Percentiles rank a stretch among this genome's conserved stretches.
Conservation (phyloP, 2,329 filamentous ascomycete species). For the Talaromyces rugulosus region DNA sequence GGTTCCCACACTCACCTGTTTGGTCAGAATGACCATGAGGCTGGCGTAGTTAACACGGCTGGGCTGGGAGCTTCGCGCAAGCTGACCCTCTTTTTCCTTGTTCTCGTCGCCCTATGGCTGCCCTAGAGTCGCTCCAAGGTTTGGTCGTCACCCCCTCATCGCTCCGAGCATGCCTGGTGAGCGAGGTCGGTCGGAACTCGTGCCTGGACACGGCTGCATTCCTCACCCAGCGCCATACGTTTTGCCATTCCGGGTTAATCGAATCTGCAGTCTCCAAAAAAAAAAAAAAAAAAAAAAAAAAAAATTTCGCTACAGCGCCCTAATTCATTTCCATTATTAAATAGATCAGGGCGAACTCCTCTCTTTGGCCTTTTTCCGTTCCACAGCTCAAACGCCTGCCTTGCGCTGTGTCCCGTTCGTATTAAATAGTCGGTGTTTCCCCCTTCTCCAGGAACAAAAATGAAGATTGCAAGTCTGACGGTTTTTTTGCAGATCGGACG, state of each 20-base stretch:
- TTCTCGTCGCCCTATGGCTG: not conserved
- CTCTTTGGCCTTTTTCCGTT: not conserved
- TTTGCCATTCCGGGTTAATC: not conserved
- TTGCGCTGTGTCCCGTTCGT: not conserved
- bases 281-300: not conserved
- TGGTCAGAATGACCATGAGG: not conserved
- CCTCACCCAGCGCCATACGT: not conserved
- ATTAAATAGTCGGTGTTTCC: not conserved
- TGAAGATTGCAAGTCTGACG: not conserved
- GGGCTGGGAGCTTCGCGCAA: not conserved
- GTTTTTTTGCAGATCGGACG: not conserved
- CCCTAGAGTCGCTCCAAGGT: not conserved
- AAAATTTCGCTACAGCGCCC: not conserved
- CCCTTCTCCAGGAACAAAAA: not conserved
- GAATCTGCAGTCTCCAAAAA: not conserved
- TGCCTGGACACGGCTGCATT: not conserved
- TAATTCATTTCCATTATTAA: not conserved
- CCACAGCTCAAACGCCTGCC: not conserved
- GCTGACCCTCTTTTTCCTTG: conserved; percentile 1
- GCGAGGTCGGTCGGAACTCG: not conserved
- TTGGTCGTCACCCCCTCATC: not conserved
- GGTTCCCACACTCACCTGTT: not conserved
- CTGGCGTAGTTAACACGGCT: not conserved
- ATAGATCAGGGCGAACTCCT: not conserved
- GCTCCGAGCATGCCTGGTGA: not conserved